Base-by-base conservation (phyloP, 441 rosid genomes). In the Biscutella auriculata region DNA sequence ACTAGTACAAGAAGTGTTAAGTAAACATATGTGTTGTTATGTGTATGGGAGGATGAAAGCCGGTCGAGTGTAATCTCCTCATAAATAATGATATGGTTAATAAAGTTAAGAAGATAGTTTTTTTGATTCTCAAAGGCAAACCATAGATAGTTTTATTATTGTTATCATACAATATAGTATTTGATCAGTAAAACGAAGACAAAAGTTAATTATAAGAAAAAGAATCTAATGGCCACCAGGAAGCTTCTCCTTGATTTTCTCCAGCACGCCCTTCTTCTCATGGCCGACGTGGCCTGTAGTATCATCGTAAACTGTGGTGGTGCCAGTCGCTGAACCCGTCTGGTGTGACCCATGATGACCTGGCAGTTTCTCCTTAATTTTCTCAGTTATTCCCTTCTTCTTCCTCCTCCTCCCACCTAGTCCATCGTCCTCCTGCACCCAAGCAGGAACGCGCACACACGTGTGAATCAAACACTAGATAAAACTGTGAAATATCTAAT, bases 241-340 rank as follows among this genome's bases (percentile, higher is more conserved):
- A 10, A 68, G 72, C 57, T 67, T 67, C 19, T 67, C 72, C 30
- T 40, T 61, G 63, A 67, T 67, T 42, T 68, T 67, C 30, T 68
- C 67, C 48, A 68, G 8, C 48, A 68, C 28, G 34, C 72, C 72
- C 30, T 61, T 68, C 63, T 68, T 61, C 57, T 68, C 47, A 17
- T 55, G 59, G 10, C 9, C 59, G 13, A 34, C 56, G 27, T 9
- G 28, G 40, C 44, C 62, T 5, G 52, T 17, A n/a, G 25, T 53
- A 10, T 45, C 16, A 28, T 60, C 66, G 39, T 67, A 53, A 23
- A 16, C 61, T 43, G 57, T 52, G 15, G 57, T 52, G 47, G 47
- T 50, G 29, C 11, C 30, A 0, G 63, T 28, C 11, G 21, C 41
- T 39, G 33, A 21, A 55, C 62, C 28, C 10, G 66, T 53, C 39